A percentile compares a stretch with the other conserved stretches of the same genome.
These are phyloP conservation scores for Diplotaxis tenuifolia DNA, from an alignment of 345 rosid species.

Conservation along the genomic window DNA sequence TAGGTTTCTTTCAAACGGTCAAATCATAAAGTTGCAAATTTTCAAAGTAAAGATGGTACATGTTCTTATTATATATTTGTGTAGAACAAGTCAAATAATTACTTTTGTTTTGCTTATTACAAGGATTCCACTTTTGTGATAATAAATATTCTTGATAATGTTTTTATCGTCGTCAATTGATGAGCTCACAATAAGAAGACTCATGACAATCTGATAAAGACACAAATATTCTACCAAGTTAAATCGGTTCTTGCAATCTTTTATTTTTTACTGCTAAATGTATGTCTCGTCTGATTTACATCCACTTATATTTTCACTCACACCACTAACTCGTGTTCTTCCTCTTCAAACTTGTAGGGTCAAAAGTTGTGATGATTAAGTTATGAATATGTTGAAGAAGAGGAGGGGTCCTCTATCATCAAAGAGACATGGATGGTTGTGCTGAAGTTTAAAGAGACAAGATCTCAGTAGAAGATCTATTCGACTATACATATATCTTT, in stretches of 20 bases:
- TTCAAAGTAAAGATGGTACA: neutral
- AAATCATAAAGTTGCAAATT: conserved; percentile 8
- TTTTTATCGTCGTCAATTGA: conserved; percentile 6
- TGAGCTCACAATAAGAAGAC: conserved; percentile 12
- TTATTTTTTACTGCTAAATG: neutral
- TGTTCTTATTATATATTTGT: neutral
- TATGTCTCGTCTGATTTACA: conserved; percentile 2
- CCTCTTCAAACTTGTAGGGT: conserved; percentile 23
- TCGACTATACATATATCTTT: conserved; percentile 8
- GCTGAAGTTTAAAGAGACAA: conserved; percentile 27
- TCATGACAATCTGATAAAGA: conserved; percentile 19
- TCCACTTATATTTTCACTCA: neutral
- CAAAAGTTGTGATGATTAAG: conserved; percentile 37
- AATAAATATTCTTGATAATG: neutral
- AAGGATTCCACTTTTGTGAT: conserved; percentile 8
- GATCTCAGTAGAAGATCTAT: conserved; percentile 28
- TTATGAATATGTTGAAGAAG: conserved; percentile 23
- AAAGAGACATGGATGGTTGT: conserved; percentile 30
- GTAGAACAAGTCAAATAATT: conserved; percentile 20
- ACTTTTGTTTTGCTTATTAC: conserved; percentile 13
- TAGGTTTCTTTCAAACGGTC: conserved; percentile 17
- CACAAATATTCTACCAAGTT: conserved; percentile 17
- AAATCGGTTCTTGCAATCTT: neutral
- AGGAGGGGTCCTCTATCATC: conserved; percentile 39
- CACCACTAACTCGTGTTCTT: neutral